phyloP scores from a whole-genome alignment of 768 basidiomycete species.

The Basidioascus undulatus region DNA sequence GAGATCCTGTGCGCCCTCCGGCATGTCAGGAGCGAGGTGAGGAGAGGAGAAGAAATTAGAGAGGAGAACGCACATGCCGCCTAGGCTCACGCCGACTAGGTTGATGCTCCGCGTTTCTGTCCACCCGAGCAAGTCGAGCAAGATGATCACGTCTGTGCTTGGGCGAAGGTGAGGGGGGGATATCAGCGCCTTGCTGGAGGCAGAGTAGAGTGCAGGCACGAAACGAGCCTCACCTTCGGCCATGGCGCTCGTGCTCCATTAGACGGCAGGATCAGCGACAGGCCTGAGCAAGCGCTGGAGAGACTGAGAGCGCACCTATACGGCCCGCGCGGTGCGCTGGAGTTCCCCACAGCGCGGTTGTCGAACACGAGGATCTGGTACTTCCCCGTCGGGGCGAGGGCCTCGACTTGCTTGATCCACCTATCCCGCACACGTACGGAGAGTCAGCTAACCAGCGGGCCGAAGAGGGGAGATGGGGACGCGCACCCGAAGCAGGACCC shows the following conservation, averaged over 20 bases:
- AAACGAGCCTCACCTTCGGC: too few species aligned
- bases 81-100: constrained; percentile 48
- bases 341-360: constrained; percentile 62
- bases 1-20: constrained; percentile 4
- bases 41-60: background rate
- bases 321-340: constrained; percentile 41
- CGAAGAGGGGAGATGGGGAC: background rate
- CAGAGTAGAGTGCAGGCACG: too few species aligned
- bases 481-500: background rate
- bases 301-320: constrained; percentile 38
- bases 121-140: constrained; percentile 52
- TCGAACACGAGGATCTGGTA: constrained; percentile 53
- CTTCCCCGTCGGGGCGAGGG: constrained; percentile 31
- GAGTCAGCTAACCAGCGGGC: constrained; percentile 6
- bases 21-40: background rate
- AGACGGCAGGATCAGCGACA: too few species aligned
- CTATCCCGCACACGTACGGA: constrained; percentile 31
- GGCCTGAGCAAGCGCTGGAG: background rate
- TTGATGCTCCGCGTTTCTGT: constrained; percentile 35
- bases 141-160: constrained; percentile 38
- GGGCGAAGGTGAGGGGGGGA: too few species aligned
- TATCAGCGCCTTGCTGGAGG: too few species aligned
- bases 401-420: constrained; percentile 38
- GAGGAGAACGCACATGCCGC: constrained; percentile 57
- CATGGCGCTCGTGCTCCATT: too few species aligned